Conservation (phyloP, 1,284 basidiomycete species). For the Athelia psychrophila region DNA sequence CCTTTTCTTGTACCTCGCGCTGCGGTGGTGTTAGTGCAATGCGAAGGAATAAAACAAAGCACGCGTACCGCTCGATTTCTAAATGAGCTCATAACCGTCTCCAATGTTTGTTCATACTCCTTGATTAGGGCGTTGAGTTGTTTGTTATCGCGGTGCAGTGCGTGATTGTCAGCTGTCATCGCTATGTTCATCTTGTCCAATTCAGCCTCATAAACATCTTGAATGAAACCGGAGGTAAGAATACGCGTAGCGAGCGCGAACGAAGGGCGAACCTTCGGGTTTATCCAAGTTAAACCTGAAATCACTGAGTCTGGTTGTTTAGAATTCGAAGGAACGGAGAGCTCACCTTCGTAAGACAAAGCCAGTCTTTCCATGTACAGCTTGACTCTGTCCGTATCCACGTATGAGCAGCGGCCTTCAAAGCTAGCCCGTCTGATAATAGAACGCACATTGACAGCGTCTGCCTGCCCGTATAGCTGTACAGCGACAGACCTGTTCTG, state of each 20-base stretch:
- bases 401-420: background rate
- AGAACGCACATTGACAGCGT: constrained; percentile 72
- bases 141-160: constrained; percentile 92
- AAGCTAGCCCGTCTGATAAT: background rate
- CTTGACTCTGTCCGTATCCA: constrained; percentile 46
- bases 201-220: constrained; percentile 92
- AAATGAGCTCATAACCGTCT: constrained; percentile 94
- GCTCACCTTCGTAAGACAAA: constrained; percentile 84
- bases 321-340: background rate
- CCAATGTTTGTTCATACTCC: constrained; percentile 96
- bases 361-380: constrained; percentile 76
- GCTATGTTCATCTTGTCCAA: constrained; percentile 87
- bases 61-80: constrained; percentile 83
- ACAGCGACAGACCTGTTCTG: constrained; percentile 69
- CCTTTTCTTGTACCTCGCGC: constrained; percentile 93
- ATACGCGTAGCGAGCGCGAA: constrained; percentile 3
- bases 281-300: constrained; percentile 88
- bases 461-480: constrained; percentile 60
- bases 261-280: constrained; percentile 61
- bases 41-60: constrained; percentile 6
- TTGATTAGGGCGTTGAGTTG: constrained; percentile 88
- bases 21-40: constrained; percentile 28
- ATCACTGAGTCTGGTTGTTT: background rate
- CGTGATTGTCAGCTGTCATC: constrained; percentile 85
- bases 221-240: constrained; percentile 6